phyloP scores from a whole-genome alignment of 768 basidiomycete species.

The Agaricus blazei region DNA sequence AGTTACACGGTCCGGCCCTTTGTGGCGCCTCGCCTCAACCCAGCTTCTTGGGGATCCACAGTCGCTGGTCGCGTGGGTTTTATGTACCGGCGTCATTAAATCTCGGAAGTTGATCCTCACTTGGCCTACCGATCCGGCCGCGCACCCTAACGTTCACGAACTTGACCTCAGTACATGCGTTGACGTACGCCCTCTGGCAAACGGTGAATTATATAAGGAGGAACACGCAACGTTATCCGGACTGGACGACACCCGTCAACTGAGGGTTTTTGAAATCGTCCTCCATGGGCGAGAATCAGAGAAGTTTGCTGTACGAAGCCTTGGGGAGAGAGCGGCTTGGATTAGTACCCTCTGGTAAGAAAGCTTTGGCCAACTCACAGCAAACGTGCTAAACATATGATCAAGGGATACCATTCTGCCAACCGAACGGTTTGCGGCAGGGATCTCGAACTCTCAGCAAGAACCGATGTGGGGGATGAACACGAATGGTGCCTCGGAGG shows the following conservation, averaged over 20 bases:
- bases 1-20: background rate
- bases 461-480: background rate
- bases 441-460: background rate
- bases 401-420: constrained; percentile 57
- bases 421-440: constrained; percentile 15
- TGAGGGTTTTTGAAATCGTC: constrained; percentile 60
- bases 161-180: constrained; percentile 49
- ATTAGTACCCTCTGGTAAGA: constrained; percentile 67
- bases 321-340: constrained; percentile 66
- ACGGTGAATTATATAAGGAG: constrained; percentile 33
- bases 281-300: constrained; percentile 50
- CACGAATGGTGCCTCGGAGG: background rate
- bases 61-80: constrained; percentile 1
- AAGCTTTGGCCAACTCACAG: constrained; percentile 12
- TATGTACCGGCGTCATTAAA: constrained; percentile 10
- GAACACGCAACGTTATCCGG: constrained; percentile 40
- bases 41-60: background rate
- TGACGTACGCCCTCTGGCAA: constrained; percentile 57
- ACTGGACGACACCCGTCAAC: constrained; percentile 27
- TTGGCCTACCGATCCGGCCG: background rate
- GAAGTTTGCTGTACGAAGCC: constrained; percentile 57
- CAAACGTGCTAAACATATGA: background rate
- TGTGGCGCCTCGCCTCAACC: background rate
- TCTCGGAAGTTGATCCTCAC: constrained; percentile 12
- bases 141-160: constrained; percentile 32